Conservation (phyloP, 805 yeast species). For the Brettanomyces custersianus region DNA sequence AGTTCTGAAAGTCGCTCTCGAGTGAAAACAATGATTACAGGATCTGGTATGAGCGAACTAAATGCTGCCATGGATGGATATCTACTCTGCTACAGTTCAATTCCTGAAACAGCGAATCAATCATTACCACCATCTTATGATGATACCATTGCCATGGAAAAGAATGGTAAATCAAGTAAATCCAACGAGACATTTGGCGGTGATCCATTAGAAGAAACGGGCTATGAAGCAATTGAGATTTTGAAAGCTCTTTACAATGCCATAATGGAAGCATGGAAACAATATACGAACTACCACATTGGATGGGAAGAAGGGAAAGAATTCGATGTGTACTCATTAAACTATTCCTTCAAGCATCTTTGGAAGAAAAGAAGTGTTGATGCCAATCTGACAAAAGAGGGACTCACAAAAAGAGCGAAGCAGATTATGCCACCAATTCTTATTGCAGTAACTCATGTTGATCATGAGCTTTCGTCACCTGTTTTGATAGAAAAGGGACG, state of each 20-base stretch:
- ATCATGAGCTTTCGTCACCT: slow-evolving; percentile 53
- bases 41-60: slow-evolving; percentile 71
- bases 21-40: slow-evolving; percentile 62
- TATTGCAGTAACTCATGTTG: slow-evolving; percentile 55
- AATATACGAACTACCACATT: slow-evolving; percentile 44
- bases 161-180: neutral
- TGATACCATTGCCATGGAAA: neutral
- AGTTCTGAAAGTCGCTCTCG: slow-evolving; percentile 17
- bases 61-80: slow-evolving; percentile 75
- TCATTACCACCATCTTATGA: slow-evolving; percentile 10
- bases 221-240: slow-evolving; percentile 22
- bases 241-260: slow-evolving; percentile 44
- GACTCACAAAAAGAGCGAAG: slow-evolving; percentile 1
- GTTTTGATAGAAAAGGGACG: slow-evolving; percentile 48
- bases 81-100: slow-evolving; percentile 57
- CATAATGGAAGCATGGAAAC: slow-evolving; percentile 67
- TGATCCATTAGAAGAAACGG: neutral
- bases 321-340: slow-evolving; percentile 54
- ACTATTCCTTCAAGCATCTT: slow-evolving; percentile 46
- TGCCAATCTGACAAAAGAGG: neutral
- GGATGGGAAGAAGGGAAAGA: slow-evolving; percentile 60
- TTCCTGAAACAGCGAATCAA: slow-evolving; percentile 42
- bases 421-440: slow-evolving; percentile 49
- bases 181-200: neutral
- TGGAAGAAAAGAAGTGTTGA: slow-evolving; percentile 35